phyloP scores from a whole-genome alignment of 1,284 basidiomycete species.

The Sanghuangporus weigelae region DNA sequence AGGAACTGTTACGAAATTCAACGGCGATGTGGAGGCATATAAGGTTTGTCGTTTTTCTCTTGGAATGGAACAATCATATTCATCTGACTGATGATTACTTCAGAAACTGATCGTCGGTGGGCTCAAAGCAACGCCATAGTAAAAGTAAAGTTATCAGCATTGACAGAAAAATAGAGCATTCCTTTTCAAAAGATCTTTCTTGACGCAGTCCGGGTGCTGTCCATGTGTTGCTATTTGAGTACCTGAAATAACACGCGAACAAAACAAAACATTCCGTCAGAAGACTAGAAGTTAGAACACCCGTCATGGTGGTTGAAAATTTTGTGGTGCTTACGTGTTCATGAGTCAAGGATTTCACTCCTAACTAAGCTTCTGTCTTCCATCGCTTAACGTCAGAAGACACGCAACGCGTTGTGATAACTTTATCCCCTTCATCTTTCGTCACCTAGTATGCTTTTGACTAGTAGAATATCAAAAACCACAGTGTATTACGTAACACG shows the following conservation, averaged over 20 bases:
- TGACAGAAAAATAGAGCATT: too few species aligned
- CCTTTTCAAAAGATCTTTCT: too few species aligned
- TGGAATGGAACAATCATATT: neutral
- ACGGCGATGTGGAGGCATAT: slow-evolving; percentile 87
- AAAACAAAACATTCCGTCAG: too few species aligned
- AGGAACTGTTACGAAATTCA: slow-evolving; percentile 79
- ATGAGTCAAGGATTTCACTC: too few species aligned
- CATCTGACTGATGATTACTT: slow-evolving; percentile 8
- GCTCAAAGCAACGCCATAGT: slow-evolving; percentile 29
- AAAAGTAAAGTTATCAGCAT: neutral
- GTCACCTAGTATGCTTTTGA: too few species aligned
- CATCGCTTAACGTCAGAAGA: neutral
- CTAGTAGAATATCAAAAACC: too few species aligned
- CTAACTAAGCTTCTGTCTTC: too few species aligned
- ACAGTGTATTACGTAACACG: slow-evolving; percentile 9
- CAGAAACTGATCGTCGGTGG: slow-evolving; percentile 78
- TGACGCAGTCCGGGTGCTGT: neutral
- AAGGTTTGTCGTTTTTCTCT: slow-evolving; percentile 51
- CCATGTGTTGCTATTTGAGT: neutral
- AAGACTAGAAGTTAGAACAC: too few species aligned
- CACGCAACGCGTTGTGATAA: neutral
- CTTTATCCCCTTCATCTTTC: neutral
- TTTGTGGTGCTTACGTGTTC: too few species aligned
- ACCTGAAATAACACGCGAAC: too few species aligned
- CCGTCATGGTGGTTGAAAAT: too few species aligned